These are phyloP conservation scores for Periconia sp. DNA, from an alignment of 2,329 filamentous ascomycete species.

Conservation along the genomic window DNA sequence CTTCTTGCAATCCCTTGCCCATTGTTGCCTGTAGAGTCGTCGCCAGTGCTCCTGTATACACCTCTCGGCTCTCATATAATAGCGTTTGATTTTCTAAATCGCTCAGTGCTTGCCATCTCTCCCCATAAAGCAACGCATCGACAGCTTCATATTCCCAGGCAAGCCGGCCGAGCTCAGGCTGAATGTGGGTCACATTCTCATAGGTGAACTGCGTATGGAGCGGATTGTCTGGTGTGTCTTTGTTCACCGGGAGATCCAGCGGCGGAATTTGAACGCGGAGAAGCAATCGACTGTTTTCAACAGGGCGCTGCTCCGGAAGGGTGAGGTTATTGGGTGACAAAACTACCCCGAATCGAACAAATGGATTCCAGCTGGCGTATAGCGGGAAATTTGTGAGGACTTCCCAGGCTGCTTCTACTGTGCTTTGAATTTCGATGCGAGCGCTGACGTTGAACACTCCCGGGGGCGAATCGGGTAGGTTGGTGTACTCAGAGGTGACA, in stretches of 20 bases:
- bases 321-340: conserved; percentile 24
- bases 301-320: conserved; percentile 29
- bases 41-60: conserved; percentile 28
- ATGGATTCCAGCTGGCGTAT: conserved; percentile 41
- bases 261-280: conserved; percentile 38
- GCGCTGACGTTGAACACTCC: conserved; percentile 38
- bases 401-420: conserved; percentile 28
- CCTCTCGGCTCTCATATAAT: conserved; percentile 40
- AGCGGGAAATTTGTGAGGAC: conserved; percentile 32
- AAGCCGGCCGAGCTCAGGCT: conserved; percentile 27
- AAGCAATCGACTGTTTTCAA: conserved; percentile 27
- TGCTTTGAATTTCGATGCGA: conserved; percentile 31
- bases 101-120: conserved; percentile 38
- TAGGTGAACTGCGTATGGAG: conserved; percentile 28
- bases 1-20: conserved; percentile 25
- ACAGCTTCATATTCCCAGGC: conserved; percentile 30
- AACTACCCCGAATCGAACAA: conserved; percentile 34
- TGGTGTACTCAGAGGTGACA: conserved; percentile 22
- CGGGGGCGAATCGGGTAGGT: conserved; percentile 30
- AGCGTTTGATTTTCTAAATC: conserved; percentile 27
- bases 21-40: conserved; percentile 15
- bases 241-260: conserved; percentile 33
- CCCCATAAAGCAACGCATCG: conserved; percentile 20
- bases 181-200: conserved; percentile 38
- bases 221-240: conserved; percentile 31